A percentile compares a stretch with the other conserved stretches of the same genome.
Evolutionary conservation across 768 basidiomycete species (phyloP).

Genomic region (Suillus subaureus): DNA sequence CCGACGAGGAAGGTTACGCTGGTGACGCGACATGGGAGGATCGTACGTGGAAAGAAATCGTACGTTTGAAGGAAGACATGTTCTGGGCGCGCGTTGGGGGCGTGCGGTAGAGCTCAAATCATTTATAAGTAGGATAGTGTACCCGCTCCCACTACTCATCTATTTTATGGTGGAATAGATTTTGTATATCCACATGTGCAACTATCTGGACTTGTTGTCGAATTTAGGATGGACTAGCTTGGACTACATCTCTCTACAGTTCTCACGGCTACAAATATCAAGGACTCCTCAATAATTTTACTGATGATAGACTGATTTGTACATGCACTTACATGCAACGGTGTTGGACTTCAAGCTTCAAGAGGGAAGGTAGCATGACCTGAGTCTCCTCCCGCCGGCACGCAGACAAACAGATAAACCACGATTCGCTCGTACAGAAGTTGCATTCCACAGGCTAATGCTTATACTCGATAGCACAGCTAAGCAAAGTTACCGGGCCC

Average conservation of each 20-base stretch:
- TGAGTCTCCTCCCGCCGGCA: too few relatives aligned
- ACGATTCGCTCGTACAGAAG: too few relatives aligned
- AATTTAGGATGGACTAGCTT: not conserved
- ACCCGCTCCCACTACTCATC: not conserved
- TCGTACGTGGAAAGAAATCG: conserved; percentile 79
- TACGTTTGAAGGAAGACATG: conserved; percentile 77
- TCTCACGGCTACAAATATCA: too few relatives aligned
- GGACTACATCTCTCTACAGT: not conserved
- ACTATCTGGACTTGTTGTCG: not conserved
- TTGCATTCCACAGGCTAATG: too few relatives aligned
- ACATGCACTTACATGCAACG: too few relatives aligned
- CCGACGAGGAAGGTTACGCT: conserved; percentile 48
- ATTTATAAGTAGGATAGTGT: not conserved
- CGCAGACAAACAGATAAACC: too few relatives aligned
- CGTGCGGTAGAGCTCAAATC: conserved; percentile 27
- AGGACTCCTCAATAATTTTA: too few relatives aligned
- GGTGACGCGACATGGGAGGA: conserved; percentile 84
- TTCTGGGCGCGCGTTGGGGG: conserved; percentile 83
- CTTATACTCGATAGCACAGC: too few relatives aligned
- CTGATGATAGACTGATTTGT: too few relatives aligned
- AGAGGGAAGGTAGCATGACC: too few relatives aligned
- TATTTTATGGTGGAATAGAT: not conserved
- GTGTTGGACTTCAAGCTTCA: too few relatives aligned
- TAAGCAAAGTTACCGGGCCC: too few relatives aligned
- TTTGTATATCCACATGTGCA: not conserved